A percentile compares a stretch with the other conserved stretches of the same genome.
phyloP scores from a whole-genome alignment of 306 rosid genomes.

The Ziziphus jujuba region DNA sequence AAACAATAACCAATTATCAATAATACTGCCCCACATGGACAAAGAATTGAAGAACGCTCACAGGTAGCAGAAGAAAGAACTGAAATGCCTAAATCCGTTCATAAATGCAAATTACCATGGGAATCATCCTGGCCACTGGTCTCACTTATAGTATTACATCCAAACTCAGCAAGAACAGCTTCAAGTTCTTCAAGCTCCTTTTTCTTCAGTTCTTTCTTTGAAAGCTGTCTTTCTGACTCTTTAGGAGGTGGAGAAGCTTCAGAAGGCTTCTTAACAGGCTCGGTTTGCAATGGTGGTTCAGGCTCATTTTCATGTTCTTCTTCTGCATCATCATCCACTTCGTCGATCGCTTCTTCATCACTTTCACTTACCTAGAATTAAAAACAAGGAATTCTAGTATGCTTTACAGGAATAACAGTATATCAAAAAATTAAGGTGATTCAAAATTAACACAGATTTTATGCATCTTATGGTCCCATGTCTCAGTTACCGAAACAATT shows the following conservation, averaged over 20 bases:
- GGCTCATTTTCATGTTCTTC: slow-evolving; percentile 77
- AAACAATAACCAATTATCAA: neutral
- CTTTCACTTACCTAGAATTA: slow-evolving; percentile 57
- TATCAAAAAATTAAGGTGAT: neutral
- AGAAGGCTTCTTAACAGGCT: slow-evolving; percentile 52
- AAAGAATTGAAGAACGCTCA: neutral
- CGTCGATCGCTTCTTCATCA: slow-evolving; percentile 86
- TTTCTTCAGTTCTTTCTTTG: slow-evolving; percentile 89
- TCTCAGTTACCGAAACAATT: no score
- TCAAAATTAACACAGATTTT: neutral
- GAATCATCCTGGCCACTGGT: slow-evolving; percentile 66
- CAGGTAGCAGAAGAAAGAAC: neutral
- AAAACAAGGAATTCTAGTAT: slow-evolving; percentile 3
- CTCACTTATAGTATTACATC: slow-evolving; percentile 59
- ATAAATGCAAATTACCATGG: slow-evolving; percentile 45
- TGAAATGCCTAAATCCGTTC: neutral
- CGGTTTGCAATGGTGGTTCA: slow-evolving; percentile 48
- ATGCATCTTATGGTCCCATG: no score
- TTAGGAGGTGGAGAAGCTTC: slow-evolving; percentile 58
- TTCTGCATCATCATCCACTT: slow-evolving; percentile 84
- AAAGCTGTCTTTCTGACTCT: slow-evolving; percentile 83
- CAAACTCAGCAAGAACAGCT: slow-evolving; percentile 91
- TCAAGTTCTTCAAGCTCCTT: slow-evolving; percentile 97
- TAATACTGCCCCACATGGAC: neutral
- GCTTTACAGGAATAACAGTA: neutral